Base-by-base conservation (phyloP, 2,329 filamentous ascomycete species). In the Diaporthe ampelina region DNA sequence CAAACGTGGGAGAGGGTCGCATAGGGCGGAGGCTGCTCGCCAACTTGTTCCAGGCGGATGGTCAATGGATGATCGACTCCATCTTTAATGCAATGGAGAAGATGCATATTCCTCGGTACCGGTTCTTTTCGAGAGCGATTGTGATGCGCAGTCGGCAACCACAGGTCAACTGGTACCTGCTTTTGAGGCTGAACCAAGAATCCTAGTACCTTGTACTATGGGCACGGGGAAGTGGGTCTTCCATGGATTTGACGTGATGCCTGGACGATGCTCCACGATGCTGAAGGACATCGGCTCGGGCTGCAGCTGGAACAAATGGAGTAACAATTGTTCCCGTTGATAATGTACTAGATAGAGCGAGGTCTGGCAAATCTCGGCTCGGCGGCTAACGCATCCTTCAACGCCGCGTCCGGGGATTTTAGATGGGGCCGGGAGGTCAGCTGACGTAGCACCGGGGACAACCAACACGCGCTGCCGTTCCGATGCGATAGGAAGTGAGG, bases 21-120 rank as follows among this genome's bases (percentile, higher is more conserved):
- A 45, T 70, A 70, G 35, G 68, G 68, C 10, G 68, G 68, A 21
- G 63, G 63, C 63, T 52, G 63, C 63, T 67, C 63, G 29, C 63
- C 29, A 15, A 67, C 63, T 26, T 67, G 63, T 32, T 67, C 63
- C 29, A 67, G 45, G 37, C 50, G 43, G 45, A 67, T 6, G 15
- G 29, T 37, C 29, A 67, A 40, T 52, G 63, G 45, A 15, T 67
- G 29, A 26, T 67, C 63, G 37, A 26, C 9, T 10, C 35, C 21
- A 9, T 32, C 63, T n/a, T 67, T 67, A 4, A 7, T n/a, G 63
- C 63, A 67, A 26, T 67, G 43, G 17, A 67, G 63, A 11, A 67
- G 63, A 40, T 67, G 45, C 63, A 67, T 67, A 3, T 32, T 26
- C 11, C 29, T 26, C 45, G 7, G 13, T 17, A 15, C 21, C 10